Evolutionary conservation across 768 basidiomycete species (phyloP).

Genomic region (Galerina marginata): DNA sequence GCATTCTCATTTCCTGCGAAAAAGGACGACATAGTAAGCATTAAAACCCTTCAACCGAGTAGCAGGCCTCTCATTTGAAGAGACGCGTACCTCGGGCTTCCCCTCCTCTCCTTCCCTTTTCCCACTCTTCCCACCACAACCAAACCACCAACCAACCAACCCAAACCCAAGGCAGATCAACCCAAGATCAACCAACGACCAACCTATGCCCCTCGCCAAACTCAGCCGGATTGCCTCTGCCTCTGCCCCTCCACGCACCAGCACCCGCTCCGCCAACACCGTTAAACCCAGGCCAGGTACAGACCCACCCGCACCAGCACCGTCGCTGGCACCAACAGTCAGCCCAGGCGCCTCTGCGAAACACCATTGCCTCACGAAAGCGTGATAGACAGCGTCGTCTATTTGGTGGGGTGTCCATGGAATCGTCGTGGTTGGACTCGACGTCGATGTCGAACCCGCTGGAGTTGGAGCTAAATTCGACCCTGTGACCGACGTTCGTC

Average conservation of each 20-base stretch:
- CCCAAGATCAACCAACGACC: neutral
- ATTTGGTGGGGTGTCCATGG: slow-evolving; percentile 7
- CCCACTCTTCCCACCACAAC: too few relatives aligned
- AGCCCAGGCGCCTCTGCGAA: slow-evolving; percentile 54
- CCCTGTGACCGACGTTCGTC: neutral
- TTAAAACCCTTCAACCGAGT: too few relatives aligned
- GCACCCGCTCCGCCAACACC: neutral
- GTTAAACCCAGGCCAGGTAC: slow-evolving; percentile 5
- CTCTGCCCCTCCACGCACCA: neutral
- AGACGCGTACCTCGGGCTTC: neutral
- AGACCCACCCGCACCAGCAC: too few relatives aligned
- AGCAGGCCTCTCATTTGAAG: too few relatives aligned
- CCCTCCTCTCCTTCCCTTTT: neutral
- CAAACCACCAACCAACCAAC: neutral
- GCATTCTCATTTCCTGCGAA: too few relatives aligned
- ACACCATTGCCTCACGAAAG: slow-evolving; percentile 71
- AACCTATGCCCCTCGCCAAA: neutral
- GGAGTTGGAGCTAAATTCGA: too few relatives aligned
- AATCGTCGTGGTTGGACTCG: neutral
- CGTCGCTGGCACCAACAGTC: slow-evolving; percentile 16
- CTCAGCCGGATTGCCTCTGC: neutral
- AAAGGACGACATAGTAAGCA: too few relatives aligned
- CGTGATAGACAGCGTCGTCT: slow-evolving; percentile 53
- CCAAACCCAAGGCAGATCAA: neutral
- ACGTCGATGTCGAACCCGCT: neutral